Evolutionary conservation across 495 filamentous ascomycete genomes (phyloP), one percentile per base, ranked within the genome.

Genomic region (Apodospora peruviana): DNA sequence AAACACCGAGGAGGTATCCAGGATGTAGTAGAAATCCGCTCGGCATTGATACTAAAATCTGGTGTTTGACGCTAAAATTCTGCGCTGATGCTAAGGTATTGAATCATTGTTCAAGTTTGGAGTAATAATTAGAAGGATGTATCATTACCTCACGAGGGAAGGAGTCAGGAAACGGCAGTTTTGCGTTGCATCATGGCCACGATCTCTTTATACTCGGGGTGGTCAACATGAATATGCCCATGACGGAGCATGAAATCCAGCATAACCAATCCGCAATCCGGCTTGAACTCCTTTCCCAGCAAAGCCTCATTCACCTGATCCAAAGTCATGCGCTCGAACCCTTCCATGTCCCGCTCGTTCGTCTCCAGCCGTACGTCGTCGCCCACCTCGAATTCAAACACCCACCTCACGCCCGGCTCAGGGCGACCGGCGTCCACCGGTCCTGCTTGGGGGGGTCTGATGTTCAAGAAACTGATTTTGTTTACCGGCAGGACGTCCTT

Each of bases 181-280:
- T n/a, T n/a, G n/a, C n/a, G n/a, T n/a, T n/a, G n/a, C n/a, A n/a
- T n/a, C n/a, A n/a, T n/a, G n/a, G n/a, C n/a, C n/a, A 40, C 37
- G 17, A 40, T 18, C 2, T 14, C 37, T 5, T 12, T 18, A 10
- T 40, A 40, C 18, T 41, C 9, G 19, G 39, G 18, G 20, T 41
- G 17, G 20, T 23, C 18, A 23, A 19, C 18, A 12, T 10, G 9
- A 41, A 44, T 44, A n/a, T 14, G 8, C 23, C 12, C 23, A 12
- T 44, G 16, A 5, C 42, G 42, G 12, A 32, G 2, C 12, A 44
- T 17, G 8, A 34, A 44, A 19, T 44, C 42, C 5, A 44, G 14
- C 42, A 44, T 44, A n/a, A 44, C 42, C 12, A 44, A 17, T n/a
- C 12, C 42, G 23, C 42, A 29, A 25, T 44, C 20, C 14, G 42